Evolutionary conservation across 176 grass and related monocot genomes (phyloP).

Genomic region (Bothriochloa decipiens): DNA sequence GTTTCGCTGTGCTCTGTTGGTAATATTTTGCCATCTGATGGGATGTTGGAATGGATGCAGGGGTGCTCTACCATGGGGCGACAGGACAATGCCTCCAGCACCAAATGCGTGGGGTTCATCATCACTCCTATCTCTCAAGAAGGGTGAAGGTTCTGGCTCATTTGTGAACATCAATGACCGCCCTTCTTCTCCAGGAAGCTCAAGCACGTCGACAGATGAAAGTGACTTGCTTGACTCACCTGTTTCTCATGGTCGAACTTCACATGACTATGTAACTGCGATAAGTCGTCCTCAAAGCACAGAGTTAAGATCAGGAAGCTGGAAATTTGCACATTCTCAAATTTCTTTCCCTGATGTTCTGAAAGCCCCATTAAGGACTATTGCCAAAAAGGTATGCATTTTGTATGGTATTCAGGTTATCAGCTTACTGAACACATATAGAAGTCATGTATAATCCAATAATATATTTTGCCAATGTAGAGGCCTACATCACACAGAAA

Average conservation of each 20-base stretch:
- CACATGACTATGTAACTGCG: conserved; percentile 34
- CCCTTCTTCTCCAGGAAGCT: conserved; percentile 62
- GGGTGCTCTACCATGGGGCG: conserved; percentile 52
- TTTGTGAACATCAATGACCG: conserved; percentile 45
- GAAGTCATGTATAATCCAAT: neutral
- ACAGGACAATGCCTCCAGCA: conserved; percentile 37
- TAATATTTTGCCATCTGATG: conserved; percentile 1
- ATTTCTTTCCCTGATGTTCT: conserved; percentile 41
- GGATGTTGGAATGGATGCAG: conserved; percentile 33
- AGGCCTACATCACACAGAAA: conserved; percentile 43
- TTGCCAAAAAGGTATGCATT: conserved; percentile 17
- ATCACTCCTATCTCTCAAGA: conserved; percentile 57
- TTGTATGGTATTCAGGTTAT: conserved; percentile 2
- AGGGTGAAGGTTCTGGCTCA: conserved; percentile 38
- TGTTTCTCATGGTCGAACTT: conserved; percentile 41
- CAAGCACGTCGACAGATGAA: conserved; percentile 58
- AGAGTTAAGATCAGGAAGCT: conserved; percentile 59
- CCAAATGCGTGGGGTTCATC: conserved; percentile 64
- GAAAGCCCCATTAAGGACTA: conserved; percentile 38
- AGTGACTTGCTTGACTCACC: conserved; percentile 65
- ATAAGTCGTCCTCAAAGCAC: conserved; percentile 50
- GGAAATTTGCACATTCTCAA: conserved; percentile 53
- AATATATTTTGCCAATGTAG: conserved; percentile 37
- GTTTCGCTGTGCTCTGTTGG: conserved; percentile 3
- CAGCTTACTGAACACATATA: neutral